Evolutionary conservation across 31 red algal genomes (phyloP).

Genomic region (Porphyra umbilicalis): DNA sequence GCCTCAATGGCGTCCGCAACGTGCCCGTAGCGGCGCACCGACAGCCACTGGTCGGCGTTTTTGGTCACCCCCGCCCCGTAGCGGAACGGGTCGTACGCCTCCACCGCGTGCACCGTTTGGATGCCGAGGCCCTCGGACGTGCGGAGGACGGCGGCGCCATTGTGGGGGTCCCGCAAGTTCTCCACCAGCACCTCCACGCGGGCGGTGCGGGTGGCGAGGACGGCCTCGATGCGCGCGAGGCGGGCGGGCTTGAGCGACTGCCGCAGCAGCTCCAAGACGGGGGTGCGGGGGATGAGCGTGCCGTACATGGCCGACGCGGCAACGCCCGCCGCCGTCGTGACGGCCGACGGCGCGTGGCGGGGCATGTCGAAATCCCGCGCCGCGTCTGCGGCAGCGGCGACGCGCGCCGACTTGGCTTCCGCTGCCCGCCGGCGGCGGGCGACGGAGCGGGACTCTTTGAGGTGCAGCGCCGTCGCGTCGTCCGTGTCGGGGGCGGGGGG

Average conservation of each 20-base stretch:
- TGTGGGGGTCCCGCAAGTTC: conserved; percentile 80
- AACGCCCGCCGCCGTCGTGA: background rate
- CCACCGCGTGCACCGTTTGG: conserved; percentile 70
- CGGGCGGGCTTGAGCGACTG: conserved; percentile 53
- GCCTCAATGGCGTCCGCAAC: conserved; percentile 60
- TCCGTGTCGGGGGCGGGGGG: background rate
- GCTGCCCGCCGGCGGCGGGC: background rate
- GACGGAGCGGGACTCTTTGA: background rate
- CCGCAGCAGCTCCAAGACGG: conserved; percentile 55
- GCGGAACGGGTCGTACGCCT: conserved; percentile 85
- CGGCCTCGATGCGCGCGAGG: conserved; percentile 71
- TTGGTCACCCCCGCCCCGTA: conserved; percentile 65
- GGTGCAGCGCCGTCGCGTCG: background rate
- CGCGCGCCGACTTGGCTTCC: background rate
- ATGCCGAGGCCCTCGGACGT: conserved; percentile 88
- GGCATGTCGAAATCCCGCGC: background rate
- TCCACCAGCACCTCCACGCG: conserved; percentile 82
- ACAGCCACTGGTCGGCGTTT: conserved; percentile 90
- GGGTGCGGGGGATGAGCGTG: conserved; percentile 53
- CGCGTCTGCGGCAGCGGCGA: background rate
- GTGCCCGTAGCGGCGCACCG: conserved; percentile 56
- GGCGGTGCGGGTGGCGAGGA: conserved; percentile 42
- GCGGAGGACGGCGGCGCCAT: conserved; percentile 80
- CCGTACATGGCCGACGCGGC: conserved; percentile 66
- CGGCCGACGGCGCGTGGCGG: background rate